phyloP scores from a whole-genome alignment of 441 rosid species.

The Daphne laureola region DNA sequence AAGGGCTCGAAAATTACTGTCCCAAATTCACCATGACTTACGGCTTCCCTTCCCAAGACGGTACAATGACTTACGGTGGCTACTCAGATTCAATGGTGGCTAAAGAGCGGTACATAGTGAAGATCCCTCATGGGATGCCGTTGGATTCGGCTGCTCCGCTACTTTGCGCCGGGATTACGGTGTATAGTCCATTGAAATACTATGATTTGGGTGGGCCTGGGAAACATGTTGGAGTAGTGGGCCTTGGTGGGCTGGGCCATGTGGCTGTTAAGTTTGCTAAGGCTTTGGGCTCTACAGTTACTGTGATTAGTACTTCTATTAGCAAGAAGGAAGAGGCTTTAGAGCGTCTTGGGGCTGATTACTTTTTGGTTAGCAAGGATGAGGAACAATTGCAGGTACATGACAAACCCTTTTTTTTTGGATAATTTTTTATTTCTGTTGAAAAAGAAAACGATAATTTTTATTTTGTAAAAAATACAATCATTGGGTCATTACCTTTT shows the following conservation, averaged over 20 bases:
- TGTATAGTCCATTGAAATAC: constrained; percentile 40
- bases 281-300: constrained; percentile 42
- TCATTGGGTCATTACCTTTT: no score
- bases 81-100: constrained; percentile 33
- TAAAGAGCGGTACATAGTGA: constrained; percentile 30
- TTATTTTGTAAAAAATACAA: no score
- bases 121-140: constrained; percentile 27
- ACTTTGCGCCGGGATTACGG: constrained; percentile 44
- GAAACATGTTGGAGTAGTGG: constrained; percentile 39
- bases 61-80: constrained; percentile 36
- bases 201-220: constrained; percentile 29
- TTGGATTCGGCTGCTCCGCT: constrained; percentile 39
- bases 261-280: constrained; percentile 43
- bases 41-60: constrained; percentile 21
- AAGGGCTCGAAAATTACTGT: constrained; percentile 40
- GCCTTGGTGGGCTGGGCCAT: constrained; percentile 52
- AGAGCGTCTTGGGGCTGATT: constrained; percentile 31
- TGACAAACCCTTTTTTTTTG: background rate
- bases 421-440: no score
- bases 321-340: constrained; percentile 33
- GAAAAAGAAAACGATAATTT: no score
- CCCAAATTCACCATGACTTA: constrained; percentile 25
- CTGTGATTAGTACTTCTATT: constrained; percentile 31
- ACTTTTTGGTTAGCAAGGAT: constrained; percentile 27
- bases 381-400: constrained; percentile 29